Base-by-base conservation (phyloP, 1,139 yeast species). In the Debaryomyces sp. region DNA sequence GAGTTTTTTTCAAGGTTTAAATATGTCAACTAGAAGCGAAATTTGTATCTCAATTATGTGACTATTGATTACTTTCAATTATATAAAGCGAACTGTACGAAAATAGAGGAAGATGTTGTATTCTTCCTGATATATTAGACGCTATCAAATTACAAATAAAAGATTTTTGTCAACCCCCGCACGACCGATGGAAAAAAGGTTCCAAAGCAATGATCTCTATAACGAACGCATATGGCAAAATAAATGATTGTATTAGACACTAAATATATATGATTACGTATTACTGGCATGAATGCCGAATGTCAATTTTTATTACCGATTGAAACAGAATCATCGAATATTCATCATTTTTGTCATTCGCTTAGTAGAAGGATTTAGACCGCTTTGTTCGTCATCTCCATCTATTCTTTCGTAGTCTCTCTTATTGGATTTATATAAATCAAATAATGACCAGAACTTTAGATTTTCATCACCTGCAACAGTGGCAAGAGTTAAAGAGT, bases 381-480 rank as follows among this genome's bases (percentile, higher is more conserved):
- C 56, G 35, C 56, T 50, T 40, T 59, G 63, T 38, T 58, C 60
- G 40, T 54, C 59, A 41, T 55, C 55, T 44, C 59, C 63, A 36
- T 54, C 55, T 26, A 51, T 51, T 36, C 53, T 48, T 39, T 62
- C 62, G 24, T 52, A 50, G 32, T 55, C 56, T 37, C 64, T 57
- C 43, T 62, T 58, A 21, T 65, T 64, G 46, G 68, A 64, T 49
- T 77, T 77, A 55, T 70, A 69, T 49, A 71, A 60, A 59, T 92
- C 97, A 68, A 91, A 94, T 26, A 95, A 78, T 57, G 89, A 87
- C 95, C 96, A 95, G 71, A 95, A 94, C 71, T 94, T 94, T 61
- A 95, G 78, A 67, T 92, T 94, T 67, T 95, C 99, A 68, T 95
- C 99, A 5, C 96, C 96, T 1, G 98, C 96, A 46, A 94, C 91